phyloP scores from a whole-genome alignment of 2,329 filamentous ascomycete genomes.

The Colletotrichum aenigma region DNA sequence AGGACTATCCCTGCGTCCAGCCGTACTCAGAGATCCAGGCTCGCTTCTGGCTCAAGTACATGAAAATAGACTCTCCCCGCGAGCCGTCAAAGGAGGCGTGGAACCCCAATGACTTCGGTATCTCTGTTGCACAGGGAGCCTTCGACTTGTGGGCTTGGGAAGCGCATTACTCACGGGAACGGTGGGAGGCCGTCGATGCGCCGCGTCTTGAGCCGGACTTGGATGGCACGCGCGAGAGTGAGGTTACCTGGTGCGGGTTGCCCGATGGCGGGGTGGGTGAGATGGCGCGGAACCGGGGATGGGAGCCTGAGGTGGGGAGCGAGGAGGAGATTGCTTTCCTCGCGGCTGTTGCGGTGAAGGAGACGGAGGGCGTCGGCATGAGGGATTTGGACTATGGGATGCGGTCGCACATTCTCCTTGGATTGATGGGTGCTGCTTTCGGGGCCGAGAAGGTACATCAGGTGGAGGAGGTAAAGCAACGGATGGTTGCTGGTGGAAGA shows the following conservation, averaged over 20 bases:
- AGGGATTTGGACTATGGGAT: slow-evolving; percentile 11
- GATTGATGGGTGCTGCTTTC: slow-evolving; percentile 6
- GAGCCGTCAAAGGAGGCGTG: not conserved
- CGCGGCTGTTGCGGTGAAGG: slow-evolving; percentile 16
- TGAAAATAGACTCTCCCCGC: not conserved
- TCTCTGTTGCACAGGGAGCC: not conserved
- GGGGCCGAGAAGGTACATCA: not conserved
- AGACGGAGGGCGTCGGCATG: slow-evolving; percentile 8
- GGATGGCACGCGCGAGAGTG: slow-evolving; percentile 3
- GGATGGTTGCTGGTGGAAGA: not conserved
- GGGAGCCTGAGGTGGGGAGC: slow-evolving; percentile 21
- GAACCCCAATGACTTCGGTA: not conserved
- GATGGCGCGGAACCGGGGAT: slow-evolving; percentile 2
- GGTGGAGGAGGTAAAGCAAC: not conserved
- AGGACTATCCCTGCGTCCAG: not conserved
- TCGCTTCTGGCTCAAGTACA: slow-evolving; percentile 10
- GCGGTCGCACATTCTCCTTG: slow-evolving; percentile 22
- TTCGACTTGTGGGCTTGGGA: slow-evolving; percentile 1
- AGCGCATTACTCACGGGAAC: not conserved
- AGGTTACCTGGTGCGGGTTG: slow-evolving; percentile 11
- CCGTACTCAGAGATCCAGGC: slow-evolving; percentile 6
- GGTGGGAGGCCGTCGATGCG: not conserved
- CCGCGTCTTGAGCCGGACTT: slow-evolving; percentile 4
- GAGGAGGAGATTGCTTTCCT: slow-evolving; percentile 23
- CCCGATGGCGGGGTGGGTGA: not conserved